Conservation (phyloP, 1,284 basidiomycete genomes). For the Cutaneotrichosporon cavernicola region DNA sequence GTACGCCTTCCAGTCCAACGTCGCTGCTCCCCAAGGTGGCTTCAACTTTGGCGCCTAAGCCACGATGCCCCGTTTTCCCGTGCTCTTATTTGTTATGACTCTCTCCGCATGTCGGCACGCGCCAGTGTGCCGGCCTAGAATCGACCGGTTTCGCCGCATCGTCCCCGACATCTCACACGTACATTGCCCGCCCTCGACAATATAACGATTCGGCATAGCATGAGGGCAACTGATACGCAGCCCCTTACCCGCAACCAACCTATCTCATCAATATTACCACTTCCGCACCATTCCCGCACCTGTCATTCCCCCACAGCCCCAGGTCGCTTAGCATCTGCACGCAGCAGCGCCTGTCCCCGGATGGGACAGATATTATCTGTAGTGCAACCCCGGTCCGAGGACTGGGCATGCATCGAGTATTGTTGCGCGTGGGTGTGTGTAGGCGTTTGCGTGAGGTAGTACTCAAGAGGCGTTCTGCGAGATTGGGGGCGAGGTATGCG, state of each 20-base stretch:
- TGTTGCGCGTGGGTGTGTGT: not conserved
- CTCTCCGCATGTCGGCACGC: conserved; percentile 18
- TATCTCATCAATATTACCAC: conserved; percentile 8
- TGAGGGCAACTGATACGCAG: conserved; percentile 26
- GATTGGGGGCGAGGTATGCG: too few species aligned
- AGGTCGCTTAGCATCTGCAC: not conserved
- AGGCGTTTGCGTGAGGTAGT: not conserved
- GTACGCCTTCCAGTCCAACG: conserved; percentile 70
- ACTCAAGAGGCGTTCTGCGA: too few species aligned
- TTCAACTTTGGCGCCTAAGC: conserved; percentile 71
- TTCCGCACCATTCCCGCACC: not conserved
- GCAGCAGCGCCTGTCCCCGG: not conserved
- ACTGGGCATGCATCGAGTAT: conserved; percentile 6
- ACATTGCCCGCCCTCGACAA: conserved; percentile 8
- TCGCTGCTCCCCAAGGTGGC: conserved; percentile 84
- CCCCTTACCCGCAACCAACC: conserved; percentile 17
- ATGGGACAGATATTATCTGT: conserved; percentile 6
- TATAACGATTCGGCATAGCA: conserved; percentile 26
- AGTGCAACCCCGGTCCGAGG: conserved; percentile 12
- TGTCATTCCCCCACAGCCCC: not conserved
- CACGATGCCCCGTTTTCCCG: not conserved
- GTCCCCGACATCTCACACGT: conserved; percentile 15
- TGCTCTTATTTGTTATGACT: conserved; percentile 6
- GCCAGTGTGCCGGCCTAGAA: conserved; percentile 20
- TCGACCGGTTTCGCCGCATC: conserved; percentile 16